These are phyloP conservation scores for Rhodomyrtus psidioides DNA, from an alignment of 441 rosid genomes.

Conservation along the genomic window DNA sequence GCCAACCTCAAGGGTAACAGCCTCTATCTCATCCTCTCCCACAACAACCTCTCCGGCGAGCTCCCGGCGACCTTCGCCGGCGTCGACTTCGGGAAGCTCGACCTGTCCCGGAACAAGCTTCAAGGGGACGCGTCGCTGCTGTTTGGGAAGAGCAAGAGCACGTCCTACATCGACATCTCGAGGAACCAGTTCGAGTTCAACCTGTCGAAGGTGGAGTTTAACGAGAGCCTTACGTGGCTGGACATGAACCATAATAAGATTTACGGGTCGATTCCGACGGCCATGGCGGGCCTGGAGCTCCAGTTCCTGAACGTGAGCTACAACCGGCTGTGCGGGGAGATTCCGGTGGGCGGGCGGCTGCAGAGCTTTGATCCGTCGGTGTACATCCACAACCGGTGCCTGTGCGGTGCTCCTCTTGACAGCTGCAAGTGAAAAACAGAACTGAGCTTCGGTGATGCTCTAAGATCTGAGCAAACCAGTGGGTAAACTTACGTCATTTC, in stretches of 20 bases:
- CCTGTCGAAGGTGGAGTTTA: not conserved
- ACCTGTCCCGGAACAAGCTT: not conserved
- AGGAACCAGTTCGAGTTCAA: not conserved
- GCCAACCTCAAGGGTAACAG: not conserved
- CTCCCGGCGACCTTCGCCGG: not conserved
- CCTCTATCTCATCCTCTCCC: not conserved
- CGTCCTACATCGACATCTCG: not conserved
- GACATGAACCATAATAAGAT: not conserved
- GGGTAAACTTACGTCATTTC: not conserved
- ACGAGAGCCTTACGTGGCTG: not conserved
- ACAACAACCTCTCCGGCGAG: not conserved
- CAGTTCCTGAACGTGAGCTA: not conserved
- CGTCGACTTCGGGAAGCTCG: not conserved
- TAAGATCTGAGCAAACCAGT: not conserved
- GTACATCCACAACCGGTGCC: constrained; percentile 1
- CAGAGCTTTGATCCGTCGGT: not conserved
- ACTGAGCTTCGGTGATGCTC: not conserved
- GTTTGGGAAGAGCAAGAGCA: not conserved
- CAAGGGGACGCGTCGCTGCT: not conserved
- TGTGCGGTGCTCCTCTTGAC: constrained; percentile 13
- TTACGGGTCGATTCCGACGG: not conserved
- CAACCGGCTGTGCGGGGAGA: not conserved
- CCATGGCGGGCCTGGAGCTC: not conserved
- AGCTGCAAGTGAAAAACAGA: constrained; percentile 28
- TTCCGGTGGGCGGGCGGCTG: not conserved